Evolutionary conservation across 257 asterid genomes (phyloP), one percentile per base, ranked within the genome.

Genomic region (Scutellaria barbata): DNA sequence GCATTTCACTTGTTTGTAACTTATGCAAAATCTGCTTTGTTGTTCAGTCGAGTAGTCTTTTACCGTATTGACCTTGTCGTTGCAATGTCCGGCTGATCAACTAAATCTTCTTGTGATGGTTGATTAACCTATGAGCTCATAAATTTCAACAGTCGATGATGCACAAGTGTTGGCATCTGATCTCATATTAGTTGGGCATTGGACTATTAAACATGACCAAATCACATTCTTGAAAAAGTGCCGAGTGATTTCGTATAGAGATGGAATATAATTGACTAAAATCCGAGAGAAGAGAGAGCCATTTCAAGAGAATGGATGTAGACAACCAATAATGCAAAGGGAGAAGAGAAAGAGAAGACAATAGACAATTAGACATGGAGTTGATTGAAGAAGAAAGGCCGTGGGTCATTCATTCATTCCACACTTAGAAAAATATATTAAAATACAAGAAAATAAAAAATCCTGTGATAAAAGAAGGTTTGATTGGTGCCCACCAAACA

Each of bases 311-410:
- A 33, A 48, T 53, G 71, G 72, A 60, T n/a, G n/a, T 64, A 16
- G 63, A 47, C 55, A 50, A 63, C 68, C 76, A 76, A 65, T 71
- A 71, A 77, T 77, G 60, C 66, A 64, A 63, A 14, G 73, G 37
- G 16, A 16, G 16, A 42, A 61, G n/a, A 42, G 39, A 30, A 3
- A 60, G 61, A 65, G 30, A 59, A 58, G 77, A 50, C 65, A 43
- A 52, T 10, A 17, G 62, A 66, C 68, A 61, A 33, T 10, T 33
- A 16, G 46, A 73, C 70, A 72, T 65, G 40, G 74, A 30, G 37
- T 73, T 52, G 79, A 81, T 55, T 78, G 79, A 56, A 60, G 47
- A 60, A 47, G 66, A 66, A 69, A 64, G 47, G 60, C 5, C 12
- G 75, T 68, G 79, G 76, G 71, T 10, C 63, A 57, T 11, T 25